Evolutionary conservation across 148 eudicot genomes (phyloP), one percentile per base, ranked within the genome.

Genomic region (Camellia lanceoleosa): DNA sequence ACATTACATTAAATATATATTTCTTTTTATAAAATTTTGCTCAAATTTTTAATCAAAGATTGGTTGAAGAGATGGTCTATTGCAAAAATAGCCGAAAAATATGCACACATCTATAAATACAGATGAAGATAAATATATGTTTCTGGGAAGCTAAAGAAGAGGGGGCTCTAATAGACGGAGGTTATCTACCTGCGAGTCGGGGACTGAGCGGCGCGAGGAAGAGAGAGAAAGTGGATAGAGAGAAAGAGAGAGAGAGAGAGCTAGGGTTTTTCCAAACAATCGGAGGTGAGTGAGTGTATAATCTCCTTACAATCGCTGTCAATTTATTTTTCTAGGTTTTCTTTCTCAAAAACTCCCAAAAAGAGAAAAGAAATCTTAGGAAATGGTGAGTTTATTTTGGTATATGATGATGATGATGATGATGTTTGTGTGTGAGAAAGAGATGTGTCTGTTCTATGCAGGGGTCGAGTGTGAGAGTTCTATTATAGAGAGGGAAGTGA

Each of bases 401-500:
- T 70, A 68, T 78, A 71, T 49, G 52, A 49, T n/a, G n/a, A n/a
- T n/a, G n/a, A n/a, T n/a, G n/a, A n/a, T n/a, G n/a, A n/a, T 82
- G 88, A 80, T 87, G 84, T 77, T 60, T 88, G 85, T 88, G 94
- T 88, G 99, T 92, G 99, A 93, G 98, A 93, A 89, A 91, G 99
- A 93, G 97, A 92, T 89, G 92, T 93, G 89, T 91, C 85, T 92
- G 75, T 90, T 80, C 83, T 88, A 86, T 96, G 99, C 99, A 96
- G 98, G 97, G 64, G 81, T 82, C 90, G 92, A 85, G 94, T 78
- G 92, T 92, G 97, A 90, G 95, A 83, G 95, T 86, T 81, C 80
- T 84, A 58, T 30, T 84, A 49, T 82, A 71, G 83, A 82, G 81
- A 86, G 87, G 82, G 84, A 65, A 82, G 85, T 82, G 89, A 88